A percentile compares a stretch with the other conserved stretches of the same genome.
Conservation (phyloP, 768 basidiomycete genomes). For the Pleurotus tuber-regium region DNA sequence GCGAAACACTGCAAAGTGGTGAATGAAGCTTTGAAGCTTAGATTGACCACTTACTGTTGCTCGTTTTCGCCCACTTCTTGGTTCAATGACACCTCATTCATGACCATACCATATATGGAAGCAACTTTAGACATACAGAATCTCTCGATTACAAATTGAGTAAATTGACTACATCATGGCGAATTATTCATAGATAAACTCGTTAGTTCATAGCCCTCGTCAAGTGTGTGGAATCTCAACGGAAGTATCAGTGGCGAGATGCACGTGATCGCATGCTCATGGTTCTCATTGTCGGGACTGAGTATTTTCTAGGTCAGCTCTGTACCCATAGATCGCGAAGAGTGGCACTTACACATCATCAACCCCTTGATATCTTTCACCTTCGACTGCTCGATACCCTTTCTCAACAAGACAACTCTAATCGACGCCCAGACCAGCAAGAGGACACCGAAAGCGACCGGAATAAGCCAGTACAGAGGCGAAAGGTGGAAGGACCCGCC, state of each 20-base stretch:
- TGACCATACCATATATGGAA: too few species aligned
- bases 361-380: slow-evolving; percentile 67
- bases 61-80: too few species aligned
- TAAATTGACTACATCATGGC: too few species aligned
- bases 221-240: too few species aligned
- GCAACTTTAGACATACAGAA: too few species aligned
- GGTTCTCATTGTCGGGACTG: slow-evolving; percentile 64
- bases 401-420: slow-evolving; percentile 55
- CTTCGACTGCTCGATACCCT: slow-evolving; percentile 48
- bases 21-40: too few species aligned
- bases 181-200: too few species aligned
- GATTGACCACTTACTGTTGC: too few species aligned
- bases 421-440: slow-evolving; percentile 57
- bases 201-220: too few species aligned
- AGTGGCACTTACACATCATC: slow-evolving; percentile 67
- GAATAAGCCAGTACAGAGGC: slow-evolving; percentile 69
- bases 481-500: slow-evolving; percentile 56
- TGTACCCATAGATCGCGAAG: not conserved
- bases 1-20: too few species aligned
- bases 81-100: too few species aligned
- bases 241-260: slow-evolving; percentile 4
- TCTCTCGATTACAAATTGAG: too few species aligned
- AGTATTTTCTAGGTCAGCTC: slow-evolving; percentile 13
- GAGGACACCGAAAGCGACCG: slow-evolving; percentile 54
- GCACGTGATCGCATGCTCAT: slow-evolving; percentile 54